phyloP scores from a whole-genome alignment of 352 stramenopile species.

The Globisporangium acanthophoron region DNA sequence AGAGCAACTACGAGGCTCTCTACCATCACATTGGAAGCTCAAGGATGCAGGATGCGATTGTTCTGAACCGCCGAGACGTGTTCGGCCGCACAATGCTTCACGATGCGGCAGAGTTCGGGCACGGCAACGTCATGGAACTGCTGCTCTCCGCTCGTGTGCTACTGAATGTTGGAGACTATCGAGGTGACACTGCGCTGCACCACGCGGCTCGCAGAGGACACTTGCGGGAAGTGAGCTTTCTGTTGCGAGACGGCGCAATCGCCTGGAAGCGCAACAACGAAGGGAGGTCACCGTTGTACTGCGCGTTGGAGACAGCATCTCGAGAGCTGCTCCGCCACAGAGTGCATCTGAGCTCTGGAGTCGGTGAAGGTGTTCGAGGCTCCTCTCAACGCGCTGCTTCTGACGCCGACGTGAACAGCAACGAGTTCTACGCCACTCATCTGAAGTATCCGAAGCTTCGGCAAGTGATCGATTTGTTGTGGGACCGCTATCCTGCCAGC shows the following conservation, averaged over 20 bases:
- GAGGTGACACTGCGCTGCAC: constrained; percentile 52
- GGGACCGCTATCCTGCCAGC: constrained; percentile 35
- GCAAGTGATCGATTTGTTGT: constrained; percentile 64
- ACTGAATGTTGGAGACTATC: constrained; percentile 29
- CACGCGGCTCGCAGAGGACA: constrained; percentile 37
- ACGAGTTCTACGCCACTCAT: constrained; percentile 33
- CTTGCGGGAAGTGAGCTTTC: constrained; percentile 46
- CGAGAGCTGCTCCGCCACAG: constrained; percentile 1
- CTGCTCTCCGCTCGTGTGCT: constrained; percentile 42
- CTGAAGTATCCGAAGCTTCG: constrained; percentile 41
- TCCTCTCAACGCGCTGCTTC: not conserved
- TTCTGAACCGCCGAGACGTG: constrained; percentile 44
- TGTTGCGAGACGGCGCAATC: constrained; percentile 36
- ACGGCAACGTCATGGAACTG: constrained; percentile 43
- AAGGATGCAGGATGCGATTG: constrained; percentile 32
- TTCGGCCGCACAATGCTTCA: constrained; percentile 55
- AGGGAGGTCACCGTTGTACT: constrained; percentile 46
- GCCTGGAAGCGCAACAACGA: constrained; percentile 41
- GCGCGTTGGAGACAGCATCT: constrained; percentile 41
- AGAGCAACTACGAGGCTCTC: constrained; percentile 58
- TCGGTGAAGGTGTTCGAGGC: not conserved
- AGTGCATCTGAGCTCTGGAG: not conserved
- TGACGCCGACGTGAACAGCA: constrained; percentile 13
- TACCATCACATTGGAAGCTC: constrained; percentile 39
- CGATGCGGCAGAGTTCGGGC: constrained; percentile 50